Evolutionary conservation across 169 alveolate genomes (phyloP).

Genomic region (Ichthyophthirius multifiliis): DNA sequence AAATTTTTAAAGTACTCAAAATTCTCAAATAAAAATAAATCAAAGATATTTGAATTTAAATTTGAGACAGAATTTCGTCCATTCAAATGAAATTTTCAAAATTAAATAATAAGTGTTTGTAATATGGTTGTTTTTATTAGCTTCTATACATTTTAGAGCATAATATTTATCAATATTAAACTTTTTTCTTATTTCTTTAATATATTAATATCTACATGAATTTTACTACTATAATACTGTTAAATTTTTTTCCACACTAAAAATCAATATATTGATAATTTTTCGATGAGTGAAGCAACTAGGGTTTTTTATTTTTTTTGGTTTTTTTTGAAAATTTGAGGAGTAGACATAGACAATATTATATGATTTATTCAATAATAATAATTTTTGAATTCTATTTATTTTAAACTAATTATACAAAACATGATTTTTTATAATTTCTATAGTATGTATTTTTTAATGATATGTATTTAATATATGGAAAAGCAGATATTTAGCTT

Average conservation of each 20-base stretch:
- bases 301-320: no score
- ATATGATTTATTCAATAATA: no score
- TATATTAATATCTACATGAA: conserved; percentile 59
- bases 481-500: conserved; percentile 57
- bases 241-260: no score
- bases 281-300: no score
- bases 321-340: no score
- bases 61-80: no score
- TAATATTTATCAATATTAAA: conserved; percentile 45
- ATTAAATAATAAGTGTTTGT: conserved; percentile 53
- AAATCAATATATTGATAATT: no score
- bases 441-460: conserved; percentile 40
- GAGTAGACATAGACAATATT: no score
- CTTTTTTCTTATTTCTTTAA: conserved; percentile 47
- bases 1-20: no score
- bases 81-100: conserved; percentile 34
- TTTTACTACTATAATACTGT: conserved; percentile 51
- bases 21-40: no score
- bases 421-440: conserved; percentile 59
- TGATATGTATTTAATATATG: conserved; percentile 69
- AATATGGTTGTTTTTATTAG: conserved; percentile 47
- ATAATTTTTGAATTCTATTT: no score
- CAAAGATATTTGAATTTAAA: no score
- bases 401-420: conserved; percentile 52
- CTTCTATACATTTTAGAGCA: conserved; percentile 45